Evolutionary conservation across 805 yeast species (phyloP).

Genomic region (Wickerhamomyces subpelliculosus): DNA sequence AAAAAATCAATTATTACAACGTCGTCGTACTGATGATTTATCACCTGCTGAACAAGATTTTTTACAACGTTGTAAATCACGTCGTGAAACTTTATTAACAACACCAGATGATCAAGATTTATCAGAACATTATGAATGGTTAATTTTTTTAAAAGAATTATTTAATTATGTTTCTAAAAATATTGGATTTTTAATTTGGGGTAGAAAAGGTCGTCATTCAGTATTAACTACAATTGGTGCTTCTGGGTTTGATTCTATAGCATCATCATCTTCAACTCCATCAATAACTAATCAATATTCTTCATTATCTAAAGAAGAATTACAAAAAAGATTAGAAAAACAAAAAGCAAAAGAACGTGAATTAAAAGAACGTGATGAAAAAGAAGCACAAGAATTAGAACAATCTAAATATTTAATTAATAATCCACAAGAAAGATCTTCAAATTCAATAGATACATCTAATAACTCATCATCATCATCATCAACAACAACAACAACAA

Average conservation of each 20-base stretch:
- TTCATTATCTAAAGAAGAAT: constrained; percentile 16
- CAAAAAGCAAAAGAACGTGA: constrained; percentile 11
- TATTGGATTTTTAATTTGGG: constrained; percentile 68
- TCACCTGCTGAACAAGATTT: constrained; percentile 81
- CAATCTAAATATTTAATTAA: constrained; percentile 4
- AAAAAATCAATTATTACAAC: constrained; percentile 31
- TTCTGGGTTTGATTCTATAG: neutral
- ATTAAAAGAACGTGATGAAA: constrained; percentile 9
- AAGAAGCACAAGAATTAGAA: constrained; percentile 1
- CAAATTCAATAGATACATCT: constrained; percentile 1
- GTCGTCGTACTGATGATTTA: constrained; percentile 31
- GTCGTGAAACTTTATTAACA: constrained; percentile 55
- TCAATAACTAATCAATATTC: constrained; percentile 3
- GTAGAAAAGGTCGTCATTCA: constrained; percentile 36
- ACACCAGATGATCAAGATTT: constrained; percentile 43
- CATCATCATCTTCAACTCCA: neutral
- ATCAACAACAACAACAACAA: too few relatives aligned
- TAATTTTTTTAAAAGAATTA: constrained; percentile 69
- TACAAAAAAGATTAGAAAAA: constrained; percentile 10
- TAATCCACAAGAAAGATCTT: constrained; percentile 3
- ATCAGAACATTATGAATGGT: constrained; percentile 78
- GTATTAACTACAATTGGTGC: constrained; percentile 9
- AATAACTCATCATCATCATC: constrained; percentile 6
- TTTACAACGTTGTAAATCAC: constrained; percentile 59
- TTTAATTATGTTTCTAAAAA: constrained; percentile 73